These are phyloP conservation scores for Vitellaria paradoxa DNA, from an alignment of 179 eudicot species.

Conservation along the genomic window DNA sequence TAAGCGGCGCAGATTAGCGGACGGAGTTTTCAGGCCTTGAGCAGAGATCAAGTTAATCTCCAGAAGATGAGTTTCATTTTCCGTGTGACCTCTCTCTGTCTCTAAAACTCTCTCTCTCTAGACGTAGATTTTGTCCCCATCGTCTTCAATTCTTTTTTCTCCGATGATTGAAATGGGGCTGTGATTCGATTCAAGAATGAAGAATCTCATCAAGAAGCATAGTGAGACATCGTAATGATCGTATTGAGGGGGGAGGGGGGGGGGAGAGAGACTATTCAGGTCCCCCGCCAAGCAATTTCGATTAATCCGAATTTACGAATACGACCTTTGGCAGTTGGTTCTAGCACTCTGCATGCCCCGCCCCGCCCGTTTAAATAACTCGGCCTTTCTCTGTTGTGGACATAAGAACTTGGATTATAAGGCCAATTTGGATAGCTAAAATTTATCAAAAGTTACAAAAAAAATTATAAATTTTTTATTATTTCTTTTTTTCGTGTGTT, in stretches of 20 bases:
- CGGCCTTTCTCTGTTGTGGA: too few species aligned
- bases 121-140: neutral
- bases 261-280: neutral
- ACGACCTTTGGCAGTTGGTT: too few species aligned
- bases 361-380: too few species aligned
- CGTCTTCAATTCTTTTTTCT: neutral
- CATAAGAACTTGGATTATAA: too few species aligned
- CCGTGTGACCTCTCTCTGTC: constrained; percentile 8
- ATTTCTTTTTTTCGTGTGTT: too few species aligned
- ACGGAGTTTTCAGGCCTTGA: constrained; percentile 61
- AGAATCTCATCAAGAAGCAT: constrained; percentile 2
- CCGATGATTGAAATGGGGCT: neutral
- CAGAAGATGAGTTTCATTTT: constrained; percentile 39
- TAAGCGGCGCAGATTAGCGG: constrained; percentile 51
- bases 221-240: neutral
- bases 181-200: constrained; percentile 3
- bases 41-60: constrained; percentile 92
- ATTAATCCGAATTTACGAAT: too few species aligned
- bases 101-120: neutral
- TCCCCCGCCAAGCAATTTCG: neutral
- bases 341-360: too few species aligned
- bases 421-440: too few species aligned
- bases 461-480: too few species aligned
- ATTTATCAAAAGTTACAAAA: too few species aligned
- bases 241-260: neutral